Evolutionary conservation across 2,329 filamentous ascomycete species (phyloP).

Genomic region (Aureobasidium mangrovei): DNA sequence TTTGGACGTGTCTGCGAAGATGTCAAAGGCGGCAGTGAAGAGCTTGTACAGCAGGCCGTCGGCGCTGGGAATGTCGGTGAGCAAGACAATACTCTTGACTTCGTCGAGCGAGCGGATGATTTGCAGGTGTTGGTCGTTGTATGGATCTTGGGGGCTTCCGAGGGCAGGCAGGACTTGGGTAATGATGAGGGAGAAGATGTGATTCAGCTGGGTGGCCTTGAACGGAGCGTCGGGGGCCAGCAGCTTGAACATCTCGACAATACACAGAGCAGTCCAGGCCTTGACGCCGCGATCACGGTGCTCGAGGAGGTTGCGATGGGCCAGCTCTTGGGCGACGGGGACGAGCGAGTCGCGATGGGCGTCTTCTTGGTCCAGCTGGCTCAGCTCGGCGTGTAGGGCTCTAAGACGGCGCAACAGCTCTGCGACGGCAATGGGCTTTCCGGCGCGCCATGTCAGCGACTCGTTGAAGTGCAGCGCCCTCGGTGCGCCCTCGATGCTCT

Average conservation of each 20-base stretch:
- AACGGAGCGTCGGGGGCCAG: slow-evolving; percentile 95
- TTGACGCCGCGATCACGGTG: slow-evolving; percentile 93
- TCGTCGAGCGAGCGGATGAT: slow-evolving; percentile 81
- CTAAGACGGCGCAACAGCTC: slow-evolving; percentile 77
- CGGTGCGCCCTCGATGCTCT: slow-evolving; percentile 12
- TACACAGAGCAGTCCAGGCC: slow-evolving; percentile 77
- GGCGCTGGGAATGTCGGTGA: slow-evolving; percentile 77
- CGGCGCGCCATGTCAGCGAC: slow-evolving; percentile 81
- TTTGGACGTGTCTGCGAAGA: slow-evolving; percentile 70
- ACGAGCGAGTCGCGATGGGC: slow-evolving; percentile 74
- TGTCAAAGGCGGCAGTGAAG: slow-evolving; percentile 87
- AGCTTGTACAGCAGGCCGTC: slow-evolving; percentile 71
- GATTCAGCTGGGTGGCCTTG: slow-evolving; percentile 82
- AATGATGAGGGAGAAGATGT: slow-evolving; percentile 87
- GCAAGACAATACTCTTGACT: slow-evolving; percentile 86
- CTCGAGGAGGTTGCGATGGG: slow-evolving; percentile 67
- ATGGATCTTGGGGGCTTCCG: slow-evolving; percentile 76
- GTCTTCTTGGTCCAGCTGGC: slow-evolving; percentile 78
- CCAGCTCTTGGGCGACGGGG: slow-evolving; percentile 77
- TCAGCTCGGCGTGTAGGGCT: slow-evolving; percentile 70
- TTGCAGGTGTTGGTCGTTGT: slow-evolving; percentile 88
- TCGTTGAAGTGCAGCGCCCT: slow-evolving; percentile 65
- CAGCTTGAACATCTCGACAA: slow-evolving; percentile 86
- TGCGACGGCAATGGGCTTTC: slow-evolving; percentile 75
- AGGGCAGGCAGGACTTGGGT: slow-evolving; percentile 75